Percentiles rank a stretch among this genome's conserved stretches.
These are phyloP conservation scores for Malassezia yamatoensis DNA, from an alignment of 1,284 basidiomycete species.

Conservation along the genomic window DNA sequence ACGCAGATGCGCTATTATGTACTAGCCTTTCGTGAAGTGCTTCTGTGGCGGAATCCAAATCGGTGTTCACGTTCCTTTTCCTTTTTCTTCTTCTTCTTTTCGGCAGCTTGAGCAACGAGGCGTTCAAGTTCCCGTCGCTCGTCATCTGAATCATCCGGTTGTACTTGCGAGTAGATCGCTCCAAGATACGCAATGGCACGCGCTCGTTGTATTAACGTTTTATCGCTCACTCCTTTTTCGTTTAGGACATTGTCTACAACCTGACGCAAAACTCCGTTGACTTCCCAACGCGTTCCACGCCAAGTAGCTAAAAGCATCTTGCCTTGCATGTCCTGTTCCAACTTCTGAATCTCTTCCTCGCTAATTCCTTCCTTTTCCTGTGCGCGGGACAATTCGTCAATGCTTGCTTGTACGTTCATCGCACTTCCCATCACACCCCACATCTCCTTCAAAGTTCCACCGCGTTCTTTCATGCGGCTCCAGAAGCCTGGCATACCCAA, in stretches of 20 bases:
- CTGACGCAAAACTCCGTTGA: conserved; percentile 36
- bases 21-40: background rate
- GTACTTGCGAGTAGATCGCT: conserved; percentile 43
- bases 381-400: conserved; percentile 79
- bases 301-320: conserved; percentile 53
- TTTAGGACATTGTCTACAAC: conserved; percentile 45
- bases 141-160: conserved; percentile 42
- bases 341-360: conserved; percentile 57
- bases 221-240: conserved; percentile 43
- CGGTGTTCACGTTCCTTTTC: conserved; percentile 1
- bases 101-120: conserved; percentile 50
- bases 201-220: conserved; percentile 41
- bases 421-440: conserved; percentile 53
- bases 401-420: conserved; percentile 52
- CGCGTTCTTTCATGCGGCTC: conserved; percentile 87
- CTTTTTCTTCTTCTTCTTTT: conserved; percentile 48
- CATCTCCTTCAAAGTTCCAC: conserved; percentile 56
- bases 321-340: conserved; percentile 89
- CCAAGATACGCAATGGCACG: conserved; percentile 39
- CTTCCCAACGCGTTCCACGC: conserved; percentile 39
- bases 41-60: background rate
- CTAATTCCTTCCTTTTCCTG: conserved; percentile 82
- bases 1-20: background rate
- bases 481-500: conserved; percentile 80
- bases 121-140: conserved; percentile 47